Evolutionary conservation across 495 filamentous ascomycete species (phyloP), one percentile per base, ranked within the genome.

Genomic region (Lichina pygmaea): DNA sequence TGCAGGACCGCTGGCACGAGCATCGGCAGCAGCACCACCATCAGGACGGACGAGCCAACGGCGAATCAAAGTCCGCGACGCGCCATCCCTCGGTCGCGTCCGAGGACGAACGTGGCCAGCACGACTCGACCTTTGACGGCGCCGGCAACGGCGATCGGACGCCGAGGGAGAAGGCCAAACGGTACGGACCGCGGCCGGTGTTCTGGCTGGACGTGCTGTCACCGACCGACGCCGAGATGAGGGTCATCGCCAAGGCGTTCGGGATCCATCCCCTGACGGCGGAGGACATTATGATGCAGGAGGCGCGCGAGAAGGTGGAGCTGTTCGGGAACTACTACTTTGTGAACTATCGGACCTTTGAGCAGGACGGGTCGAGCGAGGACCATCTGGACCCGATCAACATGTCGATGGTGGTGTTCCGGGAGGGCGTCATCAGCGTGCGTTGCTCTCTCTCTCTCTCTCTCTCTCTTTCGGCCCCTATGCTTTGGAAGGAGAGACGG

Each of bases 301-400:
- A 97, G 62, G 77, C 81, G 41, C 82, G 89, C 8, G 89, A 97
- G 54, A 97, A 97, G 61, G 91, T 97, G 7, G 89, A 97, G 60
- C 71, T 97, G 7, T 97, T 97, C 64, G 72, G 77, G 34, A 78
- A 91, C 50, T 97, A 97, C 62, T 97, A 97, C 57, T 94, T 97
- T 55, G 77, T 94, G 60, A 95, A 93, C 54, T 97, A 94, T 60
- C 77, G 89, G 7, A 83, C 84, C 2, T 97, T 97, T 52, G 91
- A 94, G 53, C 89, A 97, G 58, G 85, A 95, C 54, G 70, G 70
- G 49, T 75, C 77, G 51, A 86, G 72, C 53, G 81, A 86, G 48
- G 72, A 89, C 55, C 93, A 86, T 55, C 68, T 97, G 34, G 80
- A 94, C 52, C 86, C 89, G 11, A 78, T 97, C 51, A 94, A 97